Conservation (phyloP, 805 yeast genomes). For the Yamadazyma kitorensis region DNA sequence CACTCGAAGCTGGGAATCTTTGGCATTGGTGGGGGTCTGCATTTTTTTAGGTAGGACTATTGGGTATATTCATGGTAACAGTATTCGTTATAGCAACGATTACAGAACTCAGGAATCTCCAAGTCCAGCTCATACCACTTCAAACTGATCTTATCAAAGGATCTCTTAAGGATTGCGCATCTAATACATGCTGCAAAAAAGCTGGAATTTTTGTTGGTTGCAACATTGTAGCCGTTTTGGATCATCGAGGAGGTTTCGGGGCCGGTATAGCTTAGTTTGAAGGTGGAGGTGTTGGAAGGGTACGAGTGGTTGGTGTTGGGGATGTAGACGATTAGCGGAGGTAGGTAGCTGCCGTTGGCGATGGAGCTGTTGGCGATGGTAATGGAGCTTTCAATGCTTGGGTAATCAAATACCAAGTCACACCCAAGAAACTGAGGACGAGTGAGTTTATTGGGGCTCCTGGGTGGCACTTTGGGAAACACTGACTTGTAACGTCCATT, state of each 20-base stretch:
- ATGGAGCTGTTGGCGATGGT: neutral
- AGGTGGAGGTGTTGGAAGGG: slow-evolving; percentile 56
- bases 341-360: slow-evolving; percentile 18
- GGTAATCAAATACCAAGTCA: slow-evolving; percentile 31
- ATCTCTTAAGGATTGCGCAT: slow-evolving; percentile 55
- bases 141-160: slow-evolving; percentile 36
- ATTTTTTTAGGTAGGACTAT: too few relatives aligned
- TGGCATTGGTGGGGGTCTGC: too few relatives aligned
- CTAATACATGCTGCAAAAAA: slow-evolving; percentile 49
- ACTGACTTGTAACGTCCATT: neutral
- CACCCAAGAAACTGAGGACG: slow-evolving; percentile 44
- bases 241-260: slow-evolving; percentile 46
- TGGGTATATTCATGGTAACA: slow-evolving; percentile 14
- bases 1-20: too few relatives aligned
- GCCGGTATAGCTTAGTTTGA: slow-evolving; percentile 48
- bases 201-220: slow-evolving; percentile 43
- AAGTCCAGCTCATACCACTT: too few relatives aligned
- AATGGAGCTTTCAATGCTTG: slow-evolving; percentile 5
- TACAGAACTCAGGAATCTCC: slow-evolving; percentile 13
- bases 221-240: slow-evolving; percentile 51
- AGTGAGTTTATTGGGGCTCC: neutral
- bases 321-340: slow-evolving; percentile 55
- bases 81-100: slow-evolving; percentile 11
- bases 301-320: slow-evolving; percentile 44
- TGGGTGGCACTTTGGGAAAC: slow-evolving; percentile 9